phyloP scores from a whole-genome alignment of 331 rosid genomes.

The Pyrus hybrid region DNA sequence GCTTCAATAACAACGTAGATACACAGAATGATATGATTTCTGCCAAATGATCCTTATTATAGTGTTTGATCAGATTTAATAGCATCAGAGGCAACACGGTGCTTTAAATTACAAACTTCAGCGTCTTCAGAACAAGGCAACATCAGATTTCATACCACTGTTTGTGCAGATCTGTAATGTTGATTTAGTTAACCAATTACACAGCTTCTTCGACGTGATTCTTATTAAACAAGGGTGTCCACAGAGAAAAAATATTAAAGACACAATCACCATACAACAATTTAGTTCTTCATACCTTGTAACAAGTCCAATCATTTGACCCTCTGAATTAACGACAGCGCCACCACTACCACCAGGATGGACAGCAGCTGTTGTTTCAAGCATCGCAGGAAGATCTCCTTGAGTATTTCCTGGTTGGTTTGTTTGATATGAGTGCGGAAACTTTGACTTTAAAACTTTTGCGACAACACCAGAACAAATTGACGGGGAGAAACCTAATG shows the following conservation, averaged over 20 bases:
- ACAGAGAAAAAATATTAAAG: background rate
- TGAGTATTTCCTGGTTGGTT: conserved; percentile 26
- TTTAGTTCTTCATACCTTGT: conserved; percentile 55
- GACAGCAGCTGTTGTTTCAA: conserved; percentile 94
- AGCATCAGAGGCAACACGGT: background rate
- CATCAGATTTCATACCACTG: background rate
- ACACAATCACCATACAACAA: background rate
- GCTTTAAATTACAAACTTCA: background rate
- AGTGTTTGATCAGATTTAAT: too few relatives aligned
- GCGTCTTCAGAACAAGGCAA: background rate
- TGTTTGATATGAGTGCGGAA: conserved; percentile 43
- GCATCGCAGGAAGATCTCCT: conserved; percentile 60
- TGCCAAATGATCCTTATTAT: too few relatives aligned
- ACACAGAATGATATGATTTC: too few relatives aligned
- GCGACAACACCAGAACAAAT: conserved; percentile 83
- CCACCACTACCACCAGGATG: conserved; percentile 99
- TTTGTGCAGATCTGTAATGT: background rate
- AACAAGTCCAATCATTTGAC: conserved; percentile 90
- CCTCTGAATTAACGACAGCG: conserved; percentile 74
- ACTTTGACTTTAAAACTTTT: conserved; percentile 65
- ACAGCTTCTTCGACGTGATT: background rate
- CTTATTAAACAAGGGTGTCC: background rate
- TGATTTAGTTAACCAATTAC: background rate
- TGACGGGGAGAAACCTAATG: conserved; percentile 71
- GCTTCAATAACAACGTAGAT: background rate